These are phyloP conservation scores for Gymnopilus dilepis DNA, from an alignment of 768 basidiomycete species.

Conservation along the genomic window DNA sequence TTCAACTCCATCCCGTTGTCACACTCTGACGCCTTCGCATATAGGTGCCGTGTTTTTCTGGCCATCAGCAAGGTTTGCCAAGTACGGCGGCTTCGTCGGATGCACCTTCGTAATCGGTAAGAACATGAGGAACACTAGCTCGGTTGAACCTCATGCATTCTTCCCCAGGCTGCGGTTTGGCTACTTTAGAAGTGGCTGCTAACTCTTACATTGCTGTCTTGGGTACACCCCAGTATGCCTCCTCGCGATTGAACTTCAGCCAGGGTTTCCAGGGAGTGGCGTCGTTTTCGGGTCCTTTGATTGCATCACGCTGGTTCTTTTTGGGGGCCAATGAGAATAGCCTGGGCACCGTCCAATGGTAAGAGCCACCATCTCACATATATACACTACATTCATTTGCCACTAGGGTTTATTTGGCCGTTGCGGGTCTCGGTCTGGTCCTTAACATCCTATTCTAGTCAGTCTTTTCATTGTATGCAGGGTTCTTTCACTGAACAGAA, in stretches of 20 bases:
- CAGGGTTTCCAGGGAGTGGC: slow-evolving; percentile 83
- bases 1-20: neutral
- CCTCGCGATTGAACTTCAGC: slow-evolving; percentile 77
- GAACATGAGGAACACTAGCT: slow-evolving; percentile 7
- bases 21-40: neutral
- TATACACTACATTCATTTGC: neutral
- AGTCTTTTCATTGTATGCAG: too few relatives aligned
- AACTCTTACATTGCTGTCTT: slow-evolving; percentile 82
- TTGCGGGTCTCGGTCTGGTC: slow-evolving; percentile 62
- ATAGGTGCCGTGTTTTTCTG: slow-evolving; percentile 79
- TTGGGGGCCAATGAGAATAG: slow-evolving; percentile 61
- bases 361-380: neutral
- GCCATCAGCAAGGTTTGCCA: slow-evolving; percentile 71
- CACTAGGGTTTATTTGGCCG: slow-evolving; percentile 66
- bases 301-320: slow-evolving; percentile 80
- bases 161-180: slow-evolving; percentile 62
- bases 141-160: slow-evolving; percentile 3
- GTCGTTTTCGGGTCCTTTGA: slow-evolving; percentile 74
- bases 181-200: slow-evolving; percentile 72
- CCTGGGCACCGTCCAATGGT: slow-evolving; percentile 75
- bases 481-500: too few relatives aligned
- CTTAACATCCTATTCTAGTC: slow-evolving; percentile 72
- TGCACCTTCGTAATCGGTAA: slow-evolving; percentile 73
- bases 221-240: slow-evolving; percentile 70
- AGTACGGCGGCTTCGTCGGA: slow-evolving; percentile 76